Evolutionary conservation across 108 stramenopile species (phyloP).

Genomic region (Pseudonitzschia multistriata): DNA sequence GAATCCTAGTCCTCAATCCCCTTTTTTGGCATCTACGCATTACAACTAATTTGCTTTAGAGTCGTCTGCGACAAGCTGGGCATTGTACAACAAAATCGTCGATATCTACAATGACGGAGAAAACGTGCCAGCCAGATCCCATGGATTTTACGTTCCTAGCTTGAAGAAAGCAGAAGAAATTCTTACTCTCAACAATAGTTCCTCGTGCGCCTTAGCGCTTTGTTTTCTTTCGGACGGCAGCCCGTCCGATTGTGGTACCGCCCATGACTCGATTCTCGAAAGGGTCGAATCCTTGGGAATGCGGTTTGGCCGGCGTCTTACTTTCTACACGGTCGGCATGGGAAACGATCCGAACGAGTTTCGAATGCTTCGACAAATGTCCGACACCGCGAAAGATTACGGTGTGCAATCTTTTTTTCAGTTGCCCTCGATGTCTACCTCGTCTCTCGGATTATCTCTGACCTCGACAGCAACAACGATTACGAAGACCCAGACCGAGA

Average conservation of each 20-base stretch:
- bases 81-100: neutral
- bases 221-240: constrained; percentile 53
- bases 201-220: constrained; percentile 35
- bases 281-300: constrained; percentile 28
- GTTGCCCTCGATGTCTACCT: constrained; percentile 35
- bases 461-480: constrained; percentile 38
- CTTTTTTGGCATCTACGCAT: neutral
- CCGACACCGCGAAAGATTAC: constrained; percentile 36
- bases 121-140: neutral
- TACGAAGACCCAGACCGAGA: constrained; percentile 44
- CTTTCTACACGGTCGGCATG: constrained; percentile 49
- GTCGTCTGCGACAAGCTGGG: neutral
- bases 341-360: constrained; percentile 35
- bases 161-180: neutral
- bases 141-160: neutral
- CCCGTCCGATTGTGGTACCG: constrained; percentile 37
- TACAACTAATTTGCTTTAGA: neutral
- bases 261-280: constrained; percentile 4
- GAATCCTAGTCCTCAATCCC: no score
- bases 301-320: constrained; percentile 51
- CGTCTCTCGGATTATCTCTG: constrained; percentile 35
- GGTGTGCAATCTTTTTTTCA: constrained; percentile 37
- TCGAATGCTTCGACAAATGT: constrained; percentile 45
- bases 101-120: neutral
- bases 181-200: constrained; percentile 9